Base-by-base conservation (phyloP, 805 yeast species). In the Cyberlindnera mississippiensis region DNA sequence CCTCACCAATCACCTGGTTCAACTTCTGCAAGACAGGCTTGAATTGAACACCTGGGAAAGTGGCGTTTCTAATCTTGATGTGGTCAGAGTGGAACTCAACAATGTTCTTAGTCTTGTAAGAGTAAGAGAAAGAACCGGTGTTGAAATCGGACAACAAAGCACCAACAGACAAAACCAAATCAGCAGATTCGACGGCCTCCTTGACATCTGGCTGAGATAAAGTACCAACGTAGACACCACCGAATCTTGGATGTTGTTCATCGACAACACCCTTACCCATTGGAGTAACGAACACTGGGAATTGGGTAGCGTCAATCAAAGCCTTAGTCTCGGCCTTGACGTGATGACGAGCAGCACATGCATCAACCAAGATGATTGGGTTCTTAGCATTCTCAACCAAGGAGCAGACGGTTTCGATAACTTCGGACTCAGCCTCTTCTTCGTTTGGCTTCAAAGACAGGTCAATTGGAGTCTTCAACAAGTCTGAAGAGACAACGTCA, bases 151-250 rank as follows among this genome's bases (percentile, higher is more conserved):
- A 85, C 59, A 86, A 69, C 61, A 86, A 68, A 38, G 89, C 90
- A 64, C 96, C 96, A 53, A 85, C 75, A 27, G 91, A 81, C 46
- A 86, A 63, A 43, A 86, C 73, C 63, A 85, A 72, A 66, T 86
- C 96, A 33, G 90, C 73, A 33, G 74, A 61, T 64, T 85, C 91
- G 43, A 84, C 89, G 29, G 80, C 75, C 49, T 75, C 78, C 61
- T 80, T 79, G 41, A 84, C 87, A 49, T 73, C 84, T 46, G 87
- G 87, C 44, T 69, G 67, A 15, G 95, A 82, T 55, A 87, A 68
- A n/a, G 84, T 72, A 55, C 96, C 96, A 44, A 85, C 85, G 62
- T 86, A 86, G 44, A 82, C 87, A 66, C 96, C 96, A 53, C 87
- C 88, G 65, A 77, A 86, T 65, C 86, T 70, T 49, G 79, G 76